Evolutionary conservation across 2,329 filamentous ascomycete genomes (phyloP).

Genomic region (Bipolaris victoriae): DNA sequence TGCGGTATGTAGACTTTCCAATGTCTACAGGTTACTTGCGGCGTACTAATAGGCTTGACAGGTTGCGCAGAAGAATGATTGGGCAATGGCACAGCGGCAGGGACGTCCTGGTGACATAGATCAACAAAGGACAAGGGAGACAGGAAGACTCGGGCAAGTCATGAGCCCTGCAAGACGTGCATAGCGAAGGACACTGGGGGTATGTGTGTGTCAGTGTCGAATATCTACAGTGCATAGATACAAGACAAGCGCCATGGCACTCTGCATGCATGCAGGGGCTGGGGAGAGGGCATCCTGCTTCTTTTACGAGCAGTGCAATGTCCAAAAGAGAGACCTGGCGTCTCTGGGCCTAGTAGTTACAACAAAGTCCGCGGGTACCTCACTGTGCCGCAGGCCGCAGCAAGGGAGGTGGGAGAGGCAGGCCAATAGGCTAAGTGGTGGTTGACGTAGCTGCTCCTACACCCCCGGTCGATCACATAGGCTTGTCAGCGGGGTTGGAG

Average conservation of each 20-base stretch:
- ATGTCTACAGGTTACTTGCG: background rate
- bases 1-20: constrained; percentile 50
- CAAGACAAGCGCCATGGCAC: constrained; percentile 8
- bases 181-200: constrained; percentile 7
- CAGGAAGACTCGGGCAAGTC: constrained; percentile 19
- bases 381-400: constrained; percentile 16
- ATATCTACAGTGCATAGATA: constrained; percentile 3
- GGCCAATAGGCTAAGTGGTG: constrained; percentile 18
- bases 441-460: constrained; percentile 18
- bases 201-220: constrained; percentile 4
- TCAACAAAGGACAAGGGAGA: constrained; percentile 18
- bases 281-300: constrained; percentile 15
- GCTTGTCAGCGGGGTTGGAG: constrained; percentile 35
- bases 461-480: constrained; percentile 25
- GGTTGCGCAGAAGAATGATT: constrained; percentile 7
- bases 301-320: constrained; percentile 2
- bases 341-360: constrained; percentile 6
- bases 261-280: constrained; percentile 12
- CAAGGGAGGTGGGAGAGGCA: constrained; percentile 15
- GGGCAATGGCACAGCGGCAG: constrained; percentile 26
- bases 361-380: constrained; percentile 11
- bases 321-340: constrained; percentile 13
- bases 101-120: constrained; percentile 14
- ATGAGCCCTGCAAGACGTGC: constrained; percentile 10
- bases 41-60: background rate